phyloP scores from a whole-genome alignment of 2,329 filamentous ascomycete genomes.

The Torrubiellomyces zombiae region DNA sequence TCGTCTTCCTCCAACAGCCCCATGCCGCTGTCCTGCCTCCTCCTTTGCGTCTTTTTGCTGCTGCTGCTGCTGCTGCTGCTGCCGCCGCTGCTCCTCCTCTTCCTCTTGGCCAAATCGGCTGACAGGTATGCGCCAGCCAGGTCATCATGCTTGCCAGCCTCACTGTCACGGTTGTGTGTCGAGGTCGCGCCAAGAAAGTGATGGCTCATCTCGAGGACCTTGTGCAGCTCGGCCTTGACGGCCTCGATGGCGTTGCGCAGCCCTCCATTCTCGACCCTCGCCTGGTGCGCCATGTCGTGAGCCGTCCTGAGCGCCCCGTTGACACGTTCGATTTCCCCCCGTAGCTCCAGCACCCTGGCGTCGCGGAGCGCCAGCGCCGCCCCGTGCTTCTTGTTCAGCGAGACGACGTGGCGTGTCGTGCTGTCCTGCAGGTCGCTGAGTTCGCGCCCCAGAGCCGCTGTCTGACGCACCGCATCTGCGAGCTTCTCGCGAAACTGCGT shows the following conservation, averaged over 20 bases:
- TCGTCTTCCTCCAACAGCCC: constrained; percentile 39
- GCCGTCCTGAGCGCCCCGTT: constrained; percentile 28
- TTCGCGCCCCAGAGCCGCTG: constrained; percentile 20
- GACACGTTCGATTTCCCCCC: constrained; percentile 29
- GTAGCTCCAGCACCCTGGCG: constrained; percentile 29
- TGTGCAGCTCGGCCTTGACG: constrained; percentile 34
- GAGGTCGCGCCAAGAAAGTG: constrained; percentile 25
- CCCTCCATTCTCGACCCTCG: constrained; percentile 29
- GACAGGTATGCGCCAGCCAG: background rate
- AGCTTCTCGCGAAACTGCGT: constrained; percentile 17
- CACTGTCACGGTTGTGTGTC: no score
- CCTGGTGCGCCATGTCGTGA: constrained; percentile 24
- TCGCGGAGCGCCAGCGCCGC: constrained; percentile 33
- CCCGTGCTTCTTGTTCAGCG: constrained; percentile 25
- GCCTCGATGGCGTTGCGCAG: constrained; percentile 28
- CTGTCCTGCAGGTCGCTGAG: constrained; percentile 20
- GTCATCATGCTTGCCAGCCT: background rate
- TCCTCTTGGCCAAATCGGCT: constrained; percentile 3
- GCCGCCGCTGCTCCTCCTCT: constrained; percentile 8
- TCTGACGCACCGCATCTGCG: constrained; percentile 20
- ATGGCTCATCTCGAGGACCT: constrained; percentile 28
- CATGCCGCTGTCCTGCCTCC: constrained; percentile 36
- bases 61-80: constrained; percentile 14
- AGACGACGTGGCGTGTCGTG: constrained; percentile 14
- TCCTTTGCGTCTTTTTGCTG: constrained; percentile 21